Evolutionary conservation across 164 flowering plant genomes (phyloP), one percentile per base, ranked within the genome.

Genomic region (Malania oleifera): DNA sequence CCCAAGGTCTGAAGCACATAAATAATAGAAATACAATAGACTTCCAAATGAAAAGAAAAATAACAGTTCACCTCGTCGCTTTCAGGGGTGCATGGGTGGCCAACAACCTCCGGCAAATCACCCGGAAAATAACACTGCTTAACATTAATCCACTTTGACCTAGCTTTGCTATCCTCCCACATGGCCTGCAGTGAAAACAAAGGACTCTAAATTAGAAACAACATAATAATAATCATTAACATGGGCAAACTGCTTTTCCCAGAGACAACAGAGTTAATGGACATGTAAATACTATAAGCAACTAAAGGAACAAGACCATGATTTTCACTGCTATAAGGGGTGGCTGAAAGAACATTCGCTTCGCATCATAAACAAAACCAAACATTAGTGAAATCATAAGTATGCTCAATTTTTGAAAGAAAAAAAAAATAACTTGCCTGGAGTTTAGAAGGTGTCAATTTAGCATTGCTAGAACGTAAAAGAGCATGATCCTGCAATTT

Each of bases 81-180:
- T 65, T 85, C 92, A 35, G 86, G 75, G 40, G 81, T 57, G 64
- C 71, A 73, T 22, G 84, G 92, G 29, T 59, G 76, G 38, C 77
- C 85, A 73, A 87, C 84, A 60, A 63, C 77, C 64, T 73, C 77
- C n/a, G 97, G 92, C 70, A 87, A 74, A 68, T 85, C 92, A 62
- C 51, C 57, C 47, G 90, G 89, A 68, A 84, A 77, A 77, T 79
- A 87, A 66, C 83, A 87, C 64, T 59, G 68, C 39, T 55, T 80
- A 29, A 80, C 73, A 47, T 29, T 54, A 47, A 83, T 83, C 89
- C 89, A 85, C 73, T 78, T 87, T 37, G 65, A 67, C 60, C 78
- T 72, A 60, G 80, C 81, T 58, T 67, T 69, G 24, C 58, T 69
- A 66, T 88, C 96, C 67, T 91, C 91, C 96, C 93, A 88, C 80